Conservation (phyloP, 352 stramenopile genomes). For the Pythium biforme region DNA sequence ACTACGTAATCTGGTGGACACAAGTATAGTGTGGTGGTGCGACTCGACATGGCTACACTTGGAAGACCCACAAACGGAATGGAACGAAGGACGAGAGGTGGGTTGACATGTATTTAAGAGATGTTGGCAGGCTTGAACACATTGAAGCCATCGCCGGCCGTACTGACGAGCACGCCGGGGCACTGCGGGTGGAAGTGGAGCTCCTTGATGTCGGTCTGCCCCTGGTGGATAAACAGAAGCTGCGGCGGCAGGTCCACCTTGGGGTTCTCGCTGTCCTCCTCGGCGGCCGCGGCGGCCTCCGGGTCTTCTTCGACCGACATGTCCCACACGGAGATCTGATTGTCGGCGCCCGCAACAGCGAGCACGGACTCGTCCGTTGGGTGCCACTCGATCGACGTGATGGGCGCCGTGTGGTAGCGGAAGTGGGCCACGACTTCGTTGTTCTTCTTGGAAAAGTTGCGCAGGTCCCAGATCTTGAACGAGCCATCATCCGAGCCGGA, state of each 20-base stretch:
- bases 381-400: slow-evolving; percentile 99
- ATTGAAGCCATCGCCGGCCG: slow-evolving; percentile 96
- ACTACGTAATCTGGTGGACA: slow-evolving; percentile 2
- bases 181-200: slow-evolving; percentile 99
- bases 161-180: slow-evolving; percentile 95
- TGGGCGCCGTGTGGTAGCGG: slow-evolving; percentile 93
- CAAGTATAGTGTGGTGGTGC: slow-evolving; percentile 8
- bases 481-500: slow-evolving; percentile 97
- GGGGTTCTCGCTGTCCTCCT: slow-evolving; percentile 43
- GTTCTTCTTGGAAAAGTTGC: slow-evolving; percentile 83
- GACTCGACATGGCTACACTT: slow-evolving; percentile 11
- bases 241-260: slow-evolving; percentile 95
- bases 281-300: slow-evolving; percentile 47
- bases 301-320: slow-evolving; percentile 99
- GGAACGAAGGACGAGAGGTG: background rate
- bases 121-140: slow-evolving; percentile 97
- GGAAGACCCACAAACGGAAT: background rate
- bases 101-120: slow-evolving; percentile 58
- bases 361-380: slow-evolving; percentile 99
- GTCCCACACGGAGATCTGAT: slow-evolving; percentile 98
- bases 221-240: slow-evolving; percentile 99
- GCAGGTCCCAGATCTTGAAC: slow-evolving; percentile 97
- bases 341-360: slow-evolving; percentile 92
- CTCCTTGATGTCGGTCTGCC: slow-evolving; percentile 99
- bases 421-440: slow-evolving; percentile 93